Evolutionary conservation across 2,329 filamentous ascomycete species (phyloP).

Genomic region (Alternaria panax): DNA sequence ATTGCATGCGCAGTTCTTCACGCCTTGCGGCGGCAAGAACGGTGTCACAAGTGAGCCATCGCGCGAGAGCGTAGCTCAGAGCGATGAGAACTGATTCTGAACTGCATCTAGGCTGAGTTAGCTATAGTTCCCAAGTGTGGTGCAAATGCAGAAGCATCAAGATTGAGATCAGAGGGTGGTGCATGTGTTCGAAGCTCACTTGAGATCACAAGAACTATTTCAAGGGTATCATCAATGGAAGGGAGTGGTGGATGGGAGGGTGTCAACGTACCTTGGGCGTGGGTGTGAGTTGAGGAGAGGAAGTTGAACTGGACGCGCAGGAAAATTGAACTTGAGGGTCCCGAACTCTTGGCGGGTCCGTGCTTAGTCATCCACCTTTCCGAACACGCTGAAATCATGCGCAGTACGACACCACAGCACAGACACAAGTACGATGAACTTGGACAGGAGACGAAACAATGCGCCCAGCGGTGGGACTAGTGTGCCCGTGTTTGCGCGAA

Average conservation of each 20-base stretch:
- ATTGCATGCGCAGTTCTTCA: not conserved
- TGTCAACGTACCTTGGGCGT: constrained; percentile 34
- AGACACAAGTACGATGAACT: constrained; percentile 35
- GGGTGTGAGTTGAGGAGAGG: constrained; percentile 31
- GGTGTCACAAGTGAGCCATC: not conserved
- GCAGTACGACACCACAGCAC: constrained; percentile 8
- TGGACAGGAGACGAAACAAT: constrained; percentile 87
- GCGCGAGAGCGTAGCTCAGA: not conserved
- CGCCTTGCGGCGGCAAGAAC: not conserved
- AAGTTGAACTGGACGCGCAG: constrained; percentile 28
- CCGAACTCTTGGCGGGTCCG: constrained; percentile 42
- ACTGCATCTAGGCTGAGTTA: constrained; percentile 26
- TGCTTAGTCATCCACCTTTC: constrained; percentile 38
- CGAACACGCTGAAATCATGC: constrained; percentile 19
- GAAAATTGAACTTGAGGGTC: constrained; percentile 34
- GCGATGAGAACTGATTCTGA: not conserved
- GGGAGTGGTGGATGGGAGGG: constrained; percentile 9
- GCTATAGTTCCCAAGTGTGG: constrained; percentile 18
- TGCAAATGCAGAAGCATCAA: constrained; percentile 17
- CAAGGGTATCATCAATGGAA: constrained; percentile 62
- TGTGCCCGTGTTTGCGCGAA: constrained; percentile 72
- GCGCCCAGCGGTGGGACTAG: constrained; percentile 80
- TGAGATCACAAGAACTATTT: constrained; percentile 62
- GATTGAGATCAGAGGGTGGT: constrained; percentile 62
- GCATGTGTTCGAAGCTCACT: constrained; percentile 68